These are phyloP conservation scores for Rauvolfia tetraphylla DNA, from an alignment of 257 asterid species.

Conservation along the genomic window DNA sequence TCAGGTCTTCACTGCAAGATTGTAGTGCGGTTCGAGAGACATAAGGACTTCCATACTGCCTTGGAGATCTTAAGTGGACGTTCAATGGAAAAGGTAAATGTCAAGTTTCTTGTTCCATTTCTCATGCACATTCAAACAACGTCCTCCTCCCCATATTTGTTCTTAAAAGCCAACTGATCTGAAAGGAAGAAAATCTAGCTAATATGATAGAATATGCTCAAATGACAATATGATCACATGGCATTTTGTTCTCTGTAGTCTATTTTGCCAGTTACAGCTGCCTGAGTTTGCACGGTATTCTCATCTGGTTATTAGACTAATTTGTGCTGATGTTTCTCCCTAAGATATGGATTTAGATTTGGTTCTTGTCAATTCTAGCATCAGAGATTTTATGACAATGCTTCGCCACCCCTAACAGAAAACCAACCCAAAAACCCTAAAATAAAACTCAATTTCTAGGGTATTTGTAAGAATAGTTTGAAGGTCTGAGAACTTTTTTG, in stretches of 20 bases:
- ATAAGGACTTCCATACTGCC: slow-evolving; percentile 65
- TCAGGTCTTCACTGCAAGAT: slow-evolving; percentile 90
- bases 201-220: neutral
- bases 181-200: neutral
- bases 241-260: too few relatives aligned
- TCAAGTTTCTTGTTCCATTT: neutral
- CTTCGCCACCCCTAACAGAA: too few relatives aligned
- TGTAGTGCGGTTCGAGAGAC: slow-evolving; percentile 70
- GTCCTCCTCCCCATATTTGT: neutral
- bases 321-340: too few relatives aligned
- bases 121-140: neutral
- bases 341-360: too few relatives aligned
- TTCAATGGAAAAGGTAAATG: slow-evolving; percentile 72
- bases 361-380: neutral
- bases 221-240: neutral
- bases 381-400: neutral
- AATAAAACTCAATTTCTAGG: neutral
- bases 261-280: neutral
- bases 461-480: neutral
- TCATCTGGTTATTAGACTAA: neutral
- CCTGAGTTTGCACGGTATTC: neutral
- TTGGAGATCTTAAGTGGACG: slow-evolving; percentile 79
- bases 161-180: neutral
- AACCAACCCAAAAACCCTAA: too few relatives aligned
- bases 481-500: neutral